phyloP scores from a whole-genome alignment of 768 basidiomycete species.

The Pulveroboletus sp. region DNA sequence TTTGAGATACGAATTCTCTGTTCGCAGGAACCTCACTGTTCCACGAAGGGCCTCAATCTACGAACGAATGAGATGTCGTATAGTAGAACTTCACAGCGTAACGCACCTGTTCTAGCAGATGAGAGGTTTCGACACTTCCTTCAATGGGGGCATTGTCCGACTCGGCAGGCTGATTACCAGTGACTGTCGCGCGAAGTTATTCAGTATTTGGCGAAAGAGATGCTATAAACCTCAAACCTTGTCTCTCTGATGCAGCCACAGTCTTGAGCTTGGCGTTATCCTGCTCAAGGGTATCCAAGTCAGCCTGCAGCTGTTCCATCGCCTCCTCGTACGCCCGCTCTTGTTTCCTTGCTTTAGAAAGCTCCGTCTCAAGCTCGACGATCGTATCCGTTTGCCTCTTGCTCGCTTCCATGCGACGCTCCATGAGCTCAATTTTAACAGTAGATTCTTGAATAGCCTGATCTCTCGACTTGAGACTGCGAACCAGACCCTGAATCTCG shows the following conservation, averaged over 20 bases:
- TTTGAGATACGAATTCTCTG: conserved; percentile 90
- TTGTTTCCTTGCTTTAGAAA: conserved; percentile 79
- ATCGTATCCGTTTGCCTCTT: conserved; percentile 89
- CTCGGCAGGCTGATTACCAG: conserved; percentile 49
- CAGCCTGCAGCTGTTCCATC: conserved; percentile 87
- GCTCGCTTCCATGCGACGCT: conserved; percentile 83
- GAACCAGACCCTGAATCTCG: conserved; percentile 82
- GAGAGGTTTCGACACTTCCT: conserved; percentile 80
- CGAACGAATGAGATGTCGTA: conserved; percentile 7
- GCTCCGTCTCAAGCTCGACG: conserved; percentile 71
- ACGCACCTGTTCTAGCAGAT: conserved; percentile 79
- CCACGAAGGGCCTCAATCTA: conserved; percentile 89
- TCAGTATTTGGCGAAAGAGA: background rate
- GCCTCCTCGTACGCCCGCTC: conserved; percentile 90
- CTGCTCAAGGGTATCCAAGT: conserved; percentile 81
- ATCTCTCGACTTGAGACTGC: conserved; percentile 83
- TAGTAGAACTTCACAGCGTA: conserved; percentile 1
- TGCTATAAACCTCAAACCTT: conserved; percentile 42
- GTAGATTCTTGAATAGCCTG: conserved; percentile 82
- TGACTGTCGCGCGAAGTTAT: conserved; percentile 25
- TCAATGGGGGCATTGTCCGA: conserved; percentile 65
- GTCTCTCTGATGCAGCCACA: conserved; percentile 60
- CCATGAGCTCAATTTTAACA: conserved; percentile 95
- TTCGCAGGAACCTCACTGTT: conserved; percentile 87
- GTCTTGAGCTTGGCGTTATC: conserved; percentile 83